Percentiles rank a stretch among this genome's conserved stretches.
Evolutionary conservation across 2,329 filamentous ascomycete species (phyloP).

Genomic region (Ascochyta viciae-villosae): DNA sequence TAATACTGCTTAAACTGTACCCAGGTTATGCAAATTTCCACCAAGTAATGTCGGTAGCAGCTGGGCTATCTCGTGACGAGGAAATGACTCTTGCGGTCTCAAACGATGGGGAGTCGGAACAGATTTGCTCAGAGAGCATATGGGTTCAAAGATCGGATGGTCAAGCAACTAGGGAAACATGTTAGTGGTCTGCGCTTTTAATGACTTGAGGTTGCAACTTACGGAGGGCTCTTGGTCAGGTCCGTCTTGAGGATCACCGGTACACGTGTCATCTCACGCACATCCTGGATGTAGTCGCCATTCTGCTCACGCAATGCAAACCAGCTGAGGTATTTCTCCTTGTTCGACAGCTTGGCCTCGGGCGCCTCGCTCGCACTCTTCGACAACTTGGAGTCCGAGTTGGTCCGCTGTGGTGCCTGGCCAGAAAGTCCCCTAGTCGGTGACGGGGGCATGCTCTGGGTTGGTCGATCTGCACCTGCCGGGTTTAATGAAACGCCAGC

Average conservation of each 20-base stretch:
- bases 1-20: constrained; percentile 34
- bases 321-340: constrained; percentile 92
- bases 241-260: constrained; percentile 99
- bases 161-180: constrained; percentile 68
- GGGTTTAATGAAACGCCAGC: constrained; percentile 83
- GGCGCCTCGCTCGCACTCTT: constrained; percentile 70
- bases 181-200: constrained; percentile 20
- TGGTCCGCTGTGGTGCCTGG: constrained; percentile 80
- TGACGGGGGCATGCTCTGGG: constrained; percentile 93
- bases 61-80: constrained; percentile 1
- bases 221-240: constrained; percentile 98
- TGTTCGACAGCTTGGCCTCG: constrained; percentile 84
- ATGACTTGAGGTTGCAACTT: constrained; percentile 60
- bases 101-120: constrained; percentile 4
- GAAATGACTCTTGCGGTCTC: neutral
- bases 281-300: constrained; percentile 97
- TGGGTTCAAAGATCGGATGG: constrained; percentile 83
- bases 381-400: constrained; percentile 91
- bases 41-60: constrained; percentile 35
- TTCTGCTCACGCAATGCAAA: constrained; percentile 91
- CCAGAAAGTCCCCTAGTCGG: constrained; percentile 77
- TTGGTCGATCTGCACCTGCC: constrained; percentile 74
- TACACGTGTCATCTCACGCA: constrained; percentile 95
- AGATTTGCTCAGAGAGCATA: constrained; percentile 63
- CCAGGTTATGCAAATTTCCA: constrained; percentile 43